Percentiles rank a stretch among this genome's conserved stretches.
Evolutionary conservation across 352 stramenopile genomes (phyloP).

Genomic region (Phytophthora crassamura): DNA sequence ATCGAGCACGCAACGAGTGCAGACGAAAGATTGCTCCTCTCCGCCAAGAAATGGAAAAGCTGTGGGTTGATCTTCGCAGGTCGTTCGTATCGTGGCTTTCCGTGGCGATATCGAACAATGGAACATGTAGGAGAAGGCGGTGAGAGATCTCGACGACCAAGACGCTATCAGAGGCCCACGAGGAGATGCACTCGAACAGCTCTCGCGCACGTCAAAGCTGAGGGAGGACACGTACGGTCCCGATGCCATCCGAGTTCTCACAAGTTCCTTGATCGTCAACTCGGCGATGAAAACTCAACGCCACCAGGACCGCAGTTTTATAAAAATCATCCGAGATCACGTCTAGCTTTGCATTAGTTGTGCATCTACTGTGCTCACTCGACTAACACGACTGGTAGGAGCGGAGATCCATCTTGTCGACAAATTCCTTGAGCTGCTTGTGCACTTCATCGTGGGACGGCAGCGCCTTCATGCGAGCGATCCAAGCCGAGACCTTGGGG

Average conservation of each 20-base stretch:
- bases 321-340: too few species aligned
- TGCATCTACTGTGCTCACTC: too few species aligned
- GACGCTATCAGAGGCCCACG: conserved; percentile 20
- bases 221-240: not conserved
- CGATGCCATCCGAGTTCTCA: conserved; percentile 6
- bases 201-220: conserved; percentile 32
- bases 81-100: too few species aligned
- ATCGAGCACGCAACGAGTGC: conserved; percentile 29
- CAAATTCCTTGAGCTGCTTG: too few species aligned
- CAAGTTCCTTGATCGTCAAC: conserved; percentile 8
- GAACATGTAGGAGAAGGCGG: too few species aligned
- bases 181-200: conserved; percentile 24
- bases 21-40: conserved; percentile 40
- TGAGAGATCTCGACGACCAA: too few species aligned
- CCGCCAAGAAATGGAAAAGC: conserved; percentile 26
- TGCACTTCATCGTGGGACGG: too few species aligned
- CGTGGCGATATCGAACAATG: conserved; percentile 12
- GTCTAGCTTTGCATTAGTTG: too few species aligned
- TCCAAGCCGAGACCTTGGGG: conserved; percentile 43
- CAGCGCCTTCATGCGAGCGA: conserved; percentile 34
- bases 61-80: conserved; percentile 26
- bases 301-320: conserved; percentile 3
- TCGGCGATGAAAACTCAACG: conserved; percentile 8
- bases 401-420: too few species aligned
- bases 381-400: too few species aligned